Percentiles rank a stretch among this genome's conserved stretches.
phyloP scores from a whole-genome alignment of 768 basidiomycete species.

The Leccinum variicolor region DNA sequence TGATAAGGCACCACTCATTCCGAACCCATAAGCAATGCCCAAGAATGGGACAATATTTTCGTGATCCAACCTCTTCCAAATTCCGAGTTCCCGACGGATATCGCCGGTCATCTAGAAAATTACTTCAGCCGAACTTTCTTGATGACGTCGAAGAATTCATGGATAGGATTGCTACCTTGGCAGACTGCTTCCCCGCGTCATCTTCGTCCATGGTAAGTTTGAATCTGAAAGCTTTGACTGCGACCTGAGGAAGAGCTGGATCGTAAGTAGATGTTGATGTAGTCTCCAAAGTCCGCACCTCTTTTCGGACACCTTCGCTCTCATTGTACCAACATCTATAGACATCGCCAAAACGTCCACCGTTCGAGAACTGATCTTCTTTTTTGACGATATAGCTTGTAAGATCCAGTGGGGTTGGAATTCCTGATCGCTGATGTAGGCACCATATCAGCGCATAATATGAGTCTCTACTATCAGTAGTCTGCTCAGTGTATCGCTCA shows the following conservation, averaged over 20 bases:
- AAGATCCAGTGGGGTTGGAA: not conserved
- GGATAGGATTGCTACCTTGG: not conserved
- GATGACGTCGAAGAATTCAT: not conserved
- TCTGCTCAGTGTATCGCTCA: no score
- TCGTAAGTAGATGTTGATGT: not conserved
- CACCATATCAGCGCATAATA: not conserved
- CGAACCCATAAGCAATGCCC: not conserved
- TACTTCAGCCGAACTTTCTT: not conserved
- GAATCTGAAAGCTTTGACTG: not conserved
- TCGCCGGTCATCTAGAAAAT: not conserved
- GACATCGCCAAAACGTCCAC: not conserved
- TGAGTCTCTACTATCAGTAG: no score
- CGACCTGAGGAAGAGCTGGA: not conserved
- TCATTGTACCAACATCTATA: not conserved
- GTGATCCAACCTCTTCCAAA: not conserved
- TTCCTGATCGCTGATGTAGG: not conserved
- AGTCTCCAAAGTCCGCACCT: not conserved
- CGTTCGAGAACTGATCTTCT: not conserved
- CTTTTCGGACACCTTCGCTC: not conserved
- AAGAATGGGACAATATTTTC: not conserved
- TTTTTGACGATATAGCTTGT: not conserved
- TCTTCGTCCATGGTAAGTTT: not conserved
- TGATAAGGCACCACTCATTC: not conserved
- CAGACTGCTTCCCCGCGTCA: not conserved
- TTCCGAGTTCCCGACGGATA: not conserved